These are phyloP conservation scores for Aspergillus ustus DNA, from an alignment of 2,329 filamentous ascomycete genomes.

Conservation along the genomic window DNA sequence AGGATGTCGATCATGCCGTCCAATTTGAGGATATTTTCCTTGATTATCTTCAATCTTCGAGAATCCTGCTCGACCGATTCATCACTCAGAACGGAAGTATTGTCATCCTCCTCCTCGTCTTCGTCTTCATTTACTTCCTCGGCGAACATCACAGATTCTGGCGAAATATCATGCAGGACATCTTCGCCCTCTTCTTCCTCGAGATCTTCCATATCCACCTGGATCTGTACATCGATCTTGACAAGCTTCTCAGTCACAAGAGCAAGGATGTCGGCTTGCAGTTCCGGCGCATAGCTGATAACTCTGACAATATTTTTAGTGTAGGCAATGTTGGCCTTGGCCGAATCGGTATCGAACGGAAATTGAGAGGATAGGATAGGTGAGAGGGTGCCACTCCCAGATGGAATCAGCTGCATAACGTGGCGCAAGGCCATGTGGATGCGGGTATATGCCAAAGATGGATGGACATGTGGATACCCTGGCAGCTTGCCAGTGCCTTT, in stretches of 20 bases:
- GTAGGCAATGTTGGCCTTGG: slow-evolving; percentile 82
- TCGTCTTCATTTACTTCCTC: slow-evolving; percentile 35
- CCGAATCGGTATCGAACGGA: slow-evolving; percentile 75
- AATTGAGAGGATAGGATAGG: slow-evolving; percentile 71
- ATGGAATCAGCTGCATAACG: slow-evolving; percentile 79
- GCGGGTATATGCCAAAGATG: slow-evolving; percentile 70
- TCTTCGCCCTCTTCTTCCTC: slow-evolving; percentile 84
- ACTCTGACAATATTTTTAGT: slow-evolving; percentile 81
- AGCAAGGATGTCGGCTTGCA: slow-evolving; percentile 79
- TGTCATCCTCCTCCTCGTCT: slow-evolving; percentile 70
- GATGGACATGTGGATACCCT: slow-evolving; percentile 62
- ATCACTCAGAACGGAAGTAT: slow-evolving; percentile 63
- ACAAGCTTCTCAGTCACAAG: slow-evolving; percentile 85
- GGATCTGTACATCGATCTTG: slow-evolving; percentile 94
- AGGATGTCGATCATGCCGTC: slow-evolving; percentile 87
- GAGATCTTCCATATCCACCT: slow-evolving; percentile 88
- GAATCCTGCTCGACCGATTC: slow-evolving; percentile 57
- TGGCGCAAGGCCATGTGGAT: slow-evolving; percentile 77
- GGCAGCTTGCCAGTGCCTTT: slow-evolving; percentile 58
- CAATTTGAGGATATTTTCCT: slow-evolving; percentile 85
- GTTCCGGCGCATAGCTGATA: slow-evolving; percentile 74
- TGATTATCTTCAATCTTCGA: slow-evolving; percentile 68
- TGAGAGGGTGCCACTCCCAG: slow-evolving; percentile 72
- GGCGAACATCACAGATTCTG: slow-evolving; percentile 35
- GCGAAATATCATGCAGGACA: slow-evolving; percentile 56